phyloP scores from a whole-genome alignment of 768 basidiomycete species.

The Collybia nuda region DNA sequence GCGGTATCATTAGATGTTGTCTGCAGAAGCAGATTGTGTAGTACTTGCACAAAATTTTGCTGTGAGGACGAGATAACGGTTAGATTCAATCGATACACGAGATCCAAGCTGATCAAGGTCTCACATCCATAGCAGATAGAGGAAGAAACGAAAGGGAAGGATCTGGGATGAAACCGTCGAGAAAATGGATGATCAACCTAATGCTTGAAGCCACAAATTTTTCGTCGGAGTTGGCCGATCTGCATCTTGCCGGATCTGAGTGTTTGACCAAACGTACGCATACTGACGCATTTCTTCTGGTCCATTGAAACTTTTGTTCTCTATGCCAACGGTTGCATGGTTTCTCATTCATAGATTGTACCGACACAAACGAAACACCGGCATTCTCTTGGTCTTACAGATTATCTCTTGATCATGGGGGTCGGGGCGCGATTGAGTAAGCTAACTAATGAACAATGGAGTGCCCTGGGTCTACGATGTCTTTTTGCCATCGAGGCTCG shows the following conservation, averaged over 20 bases:
- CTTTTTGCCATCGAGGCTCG: too few relatives aligned
- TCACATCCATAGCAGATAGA: slow-evolving; percentile 46
- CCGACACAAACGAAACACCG: not conserved
- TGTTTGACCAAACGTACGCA: not conserved
- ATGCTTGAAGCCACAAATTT: slow-evolving; percentile 37
- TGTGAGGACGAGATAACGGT: slow-evolving; percentile 30
- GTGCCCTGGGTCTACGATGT: too few relatives aligned
- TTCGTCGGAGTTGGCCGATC: slow-evolving; percentile 61
- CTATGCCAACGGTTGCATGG: too few relatives aligned
- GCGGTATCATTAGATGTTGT: slow-evolving; percentile 87
- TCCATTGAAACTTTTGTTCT: too few relatives aligned
- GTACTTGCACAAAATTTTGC: slow-evolving; percentile 73
- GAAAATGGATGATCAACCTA: slow-evolving; percentile 19
- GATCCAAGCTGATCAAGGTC: slow-evolving; percentile 18
- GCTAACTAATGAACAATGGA: too few relatives aligned
- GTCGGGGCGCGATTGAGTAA: too few relatives aligned
- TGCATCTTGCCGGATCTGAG: slow-evolving; percentile 19
- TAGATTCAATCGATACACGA: slow-evolving; percentile 6
- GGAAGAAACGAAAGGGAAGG: slow-evolving; percentile 15
- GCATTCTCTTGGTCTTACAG: too few relatives aligned
- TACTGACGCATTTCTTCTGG: too few relatives aligned
- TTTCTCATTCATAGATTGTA: too few relatives aligned
- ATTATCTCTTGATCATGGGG: too few relatives aligned
- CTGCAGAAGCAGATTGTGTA: slow-evolving; percentile 85
- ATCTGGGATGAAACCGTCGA: slow-evolving; percentile 24